Conservation (phyloP, 2,329 filamentous ascomycete genomes). For the Knufia petricola region DNA sequence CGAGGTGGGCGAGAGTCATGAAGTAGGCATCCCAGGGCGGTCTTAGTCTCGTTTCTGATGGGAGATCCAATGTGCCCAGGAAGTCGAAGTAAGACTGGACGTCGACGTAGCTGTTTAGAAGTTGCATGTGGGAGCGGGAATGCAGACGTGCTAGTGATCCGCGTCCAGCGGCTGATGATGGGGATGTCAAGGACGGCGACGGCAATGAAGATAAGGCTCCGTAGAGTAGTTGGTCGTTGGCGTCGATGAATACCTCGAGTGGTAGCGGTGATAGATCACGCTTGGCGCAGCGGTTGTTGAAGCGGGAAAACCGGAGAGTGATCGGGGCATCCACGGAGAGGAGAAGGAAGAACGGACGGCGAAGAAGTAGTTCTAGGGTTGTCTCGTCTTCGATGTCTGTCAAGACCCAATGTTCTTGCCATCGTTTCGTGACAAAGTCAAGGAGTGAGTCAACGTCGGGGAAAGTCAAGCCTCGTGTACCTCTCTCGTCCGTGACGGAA, state of each 20-base stretch:
- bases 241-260: slow-evolving; percentile 51
- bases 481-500: slow-evolving; percentile 21
- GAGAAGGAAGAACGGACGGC: slow-evolving; percentile 85
- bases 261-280: slow-evolving; percentile 42
- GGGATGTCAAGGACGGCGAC: not conserved
- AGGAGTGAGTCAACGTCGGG: slow-evolving; percentile 56
- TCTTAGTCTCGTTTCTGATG: slow-evolving; percentile 67
- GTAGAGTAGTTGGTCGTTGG: slow-evolving; percentile 69
- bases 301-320: slow-evolving; percentile 71
- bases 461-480: slow-evolving; percentile 22
- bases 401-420: slow-evolving; percentile 76
- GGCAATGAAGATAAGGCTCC: slow-evolving; percentile 37
- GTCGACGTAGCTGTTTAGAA: slow-evolving; percentile 74
- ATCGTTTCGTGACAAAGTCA: slow-evolving; percentile 75
- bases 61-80: slow-evolving; percentile 64
- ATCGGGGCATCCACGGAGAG: slow-evolving; percentile 87
- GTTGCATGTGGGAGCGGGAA: slow-evolving; percentile 68
- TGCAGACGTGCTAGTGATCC: slow-evolving; percentile 70
- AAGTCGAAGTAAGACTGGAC: slow-evolving; percentile 62
- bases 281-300: slow-evolving; percentile 48
- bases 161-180: slow-evolving; percentile 34
- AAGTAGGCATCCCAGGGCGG: slow-evolving; percentile 97
- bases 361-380: slow-evolving; percentile 63
- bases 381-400: slow-evolving; percentile 68
- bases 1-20: slow-evolving; percentile 89